A percentile compares a stretch with the other conserved stretches of the same genome.
These are phyloP conservation scores for Inga leiocalycina DNA, from an alignment of 306 rosid genomes.

Conservation along the genomic window DNA sequence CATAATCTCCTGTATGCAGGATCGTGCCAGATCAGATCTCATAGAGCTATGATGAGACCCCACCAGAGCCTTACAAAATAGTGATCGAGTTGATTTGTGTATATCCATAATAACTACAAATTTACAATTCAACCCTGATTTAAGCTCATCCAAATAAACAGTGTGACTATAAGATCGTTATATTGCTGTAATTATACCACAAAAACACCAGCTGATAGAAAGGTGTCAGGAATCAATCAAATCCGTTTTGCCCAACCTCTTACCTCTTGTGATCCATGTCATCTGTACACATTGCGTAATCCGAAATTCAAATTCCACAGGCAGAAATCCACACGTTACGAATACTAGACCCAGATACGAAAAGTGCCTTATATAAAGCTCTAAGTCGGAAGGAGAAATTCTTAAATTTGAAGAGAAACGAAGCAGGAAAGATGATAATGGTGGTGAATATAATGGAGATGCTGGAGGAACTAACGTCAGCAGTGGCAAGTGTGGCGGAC, in stretches of 20 bases:
- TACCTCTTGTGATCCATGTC: constrained; percentile 8
- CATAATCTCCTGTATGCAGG: background rate
- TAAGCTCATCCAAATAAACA: constrained; percentile 28
- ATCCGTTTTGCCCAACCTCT: constrained; percentile 30
- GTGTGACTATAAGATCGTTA: background rate
- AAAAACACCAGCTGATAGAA: constrained; percentile 25
- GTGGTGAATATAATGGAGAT: constrained; percentile 59
- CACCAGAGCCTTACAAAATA: constrained; percentile 15
- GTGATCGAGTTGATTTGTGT: constrained; percentile 13
- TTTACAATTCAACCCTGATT: constrained; percentile 22
- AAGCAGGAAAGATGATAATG: constrained; percentile 59
- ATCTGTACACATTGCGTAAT: background rate
- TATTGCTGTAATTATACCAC: constrained; percentile 14
- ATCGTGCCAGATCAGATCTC: constrained; percentile 32
- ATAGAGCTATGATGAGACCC: constrained; percentile 28
- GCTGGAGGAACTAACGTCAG: constrained; percentile 52
- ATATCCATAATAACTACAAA: constrained; percentile 27
- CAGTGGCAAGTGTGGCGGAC: constrained; percentile 46
- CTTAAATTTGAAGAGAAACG: background rate
- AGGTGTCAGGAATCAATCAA: constrained; percentile 27
- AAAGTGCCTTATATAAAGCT: constrained; percentile 22
- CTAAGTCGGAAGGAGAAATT: constrained; percentile 19
- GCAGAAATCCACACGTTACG: constrained; percentile 25
- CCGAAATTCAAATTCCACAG: constrained; percentile 8
- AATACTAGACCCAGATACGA: constrained; percentile 27